Evolutionary conservation across 2,329 filamentous ascomycete genomes (phyloP).

Genomic region (Curvularia lunata): DNA sequence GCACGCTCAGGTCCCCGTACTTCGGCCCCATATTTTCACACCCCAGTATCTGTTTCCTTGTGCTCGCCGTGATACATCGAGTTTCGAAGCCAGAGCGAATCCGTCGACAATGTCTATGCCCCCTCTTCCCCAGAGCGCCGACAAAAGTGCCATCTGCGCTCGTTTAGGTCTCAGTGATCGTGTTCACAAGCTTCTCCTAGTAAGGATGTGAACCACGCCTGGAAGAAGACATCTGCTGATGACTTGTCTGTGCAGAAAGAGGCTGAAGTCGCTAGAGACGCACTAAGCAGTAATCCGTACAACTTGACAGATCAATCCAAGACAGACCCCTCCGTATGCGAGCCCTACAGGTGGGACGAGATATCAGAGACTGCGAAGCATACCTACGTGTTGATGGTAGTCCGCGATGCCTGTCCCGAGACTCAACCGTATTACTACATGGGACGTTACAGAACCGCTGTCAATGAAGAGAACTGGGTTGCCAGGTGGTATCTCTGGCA

Average conservation of each 20-base stretch:
- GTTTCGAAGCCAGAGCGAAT: background rate
- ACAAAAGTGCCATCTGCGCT: conserved; percentile 53
- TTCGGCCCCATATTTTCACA: background rate
- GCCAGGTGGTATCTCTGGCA: conserved; percentile 61
- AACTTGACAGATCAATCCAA: conserved; percentile 50
- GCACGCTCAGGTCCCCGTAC: background rate
- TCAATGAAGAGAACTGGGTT: conserved; percentile 57
- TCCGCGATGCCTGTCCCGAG: conserved; percentile 46
- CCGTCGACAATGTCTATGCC: conserved; percentile 22
- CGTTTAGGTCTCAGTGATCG: conserved; percentile 51
- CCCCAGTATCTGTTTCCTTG: background rate
- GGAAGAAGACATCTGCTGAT: conserved; percentile 11
- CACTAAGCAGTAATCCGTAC: conserved; percentile 49
- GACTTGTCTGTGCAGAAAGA: conserved; percentile 46
- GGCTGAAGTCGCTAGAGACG: conserved; percentile 50
- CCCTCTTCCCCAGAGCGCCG: conserved; percentile 53
- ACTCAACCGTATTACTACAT: conserved; percentile 52
- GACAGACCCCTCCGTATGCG: conserved; percentile 35
- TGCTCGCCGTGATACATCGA: conserved; percentile 5
- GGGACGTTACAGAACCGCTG: conserved; percentile 50
- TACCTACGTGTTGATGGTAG: conserved; percentile 53
- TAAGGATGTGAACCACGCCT: conserved; percentile 30
- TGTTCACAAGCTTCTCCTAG: conserved; percentile 55
- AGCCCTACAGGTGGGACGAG: conserved; percentile 56
- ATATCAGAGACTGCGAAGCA: conserved; percentile 58